Evolutionary conservation across 164 flowering plant species (phyloP), one percentile per base, ranked within the genome.

Genomic region (Tetracentron sinense): DNA sequence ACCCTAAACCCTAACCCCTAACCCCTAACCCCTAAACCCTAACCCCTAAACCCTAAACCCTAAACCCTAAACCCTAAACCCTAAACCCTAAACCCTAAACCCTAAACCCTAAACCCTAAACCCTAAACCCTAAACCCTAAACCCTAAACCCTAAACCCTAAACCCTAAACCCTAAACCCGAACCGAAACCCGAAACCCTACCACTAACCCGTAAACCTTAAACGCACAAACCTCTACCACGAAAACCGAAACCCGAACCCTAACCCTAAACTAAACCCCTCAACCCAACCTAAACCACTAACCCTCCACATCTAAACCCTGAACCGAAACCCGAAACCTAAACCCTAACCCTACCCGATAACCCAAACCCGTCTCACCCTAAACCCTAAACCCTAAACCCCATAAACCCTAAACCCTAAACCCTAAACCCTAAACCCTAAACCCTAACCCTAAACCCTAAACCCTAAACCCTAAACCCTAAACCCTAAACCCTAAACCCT

Each of bases 121-220:
- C 55, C 55, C 55, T 52, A 52, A 52, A 52, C 55, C 55, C 55
- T 52, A 52, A 52, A 52, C 55, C 55, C 55, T 52, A 52, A 52
- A 52, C 55, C 55, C 55, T 52, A 52, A 52, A 52, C 55, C 55
- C 55, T 52, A 52, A 52, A 20, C 46, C 55, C 55, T 52, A 52
- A 52, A 52, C 55, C 55, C 55, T 52, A 52, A 52, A 52, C 55
- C 55, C 55, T 52, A 52, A 52, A 52, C 55, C 55, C 55, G 20
- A 52, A 52, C 55, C 55, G 20, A 52, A 52, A 52, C 55, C 55
- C 55, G 20, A 52, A 52, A 52, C 46, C 55, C 55, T 22, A 52
- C 5, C 55, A 25, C 27, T 20, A 52, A 52, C 5, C 55, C 55
- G 7, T 20, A 52, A 52, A 20, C 55, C 55, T 15, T 52, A 52